phyloP scores from a whole-genome alignment of 352 stramenopile species.

The Globisporangium spiculum region DNA sequence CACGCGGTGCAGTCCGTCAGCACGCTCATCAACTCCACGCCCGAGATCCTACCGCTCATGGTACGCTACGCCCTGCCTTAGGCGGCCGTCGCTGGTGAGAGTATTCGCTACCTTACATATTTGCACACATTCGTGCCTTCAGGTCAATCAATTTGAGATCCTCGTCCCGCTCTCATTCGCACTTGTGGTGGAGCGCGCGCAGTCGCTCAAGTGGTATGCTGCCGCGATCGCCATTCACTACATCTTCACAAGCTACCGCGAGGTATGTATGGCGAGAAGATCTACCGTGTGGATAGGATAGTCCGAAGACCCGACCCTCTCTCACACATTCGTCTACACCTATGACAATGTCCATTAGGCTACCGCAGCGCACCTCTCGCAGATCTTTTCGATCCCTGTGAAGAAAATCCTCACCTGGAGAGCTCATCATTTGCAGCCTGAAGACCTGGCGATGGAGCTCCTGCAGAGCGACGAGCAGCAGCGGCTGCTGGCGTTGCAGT shows the following conservation, averaged over 20 bases:
- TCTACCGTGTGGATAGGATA: too few species aligned
- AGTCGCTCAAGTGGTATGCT: slow-evolving; percentile 64
- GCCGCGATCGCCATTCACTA: slow-evolving; percentile 51
- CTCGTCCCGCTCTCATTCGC: slow-evolving; percentile 58
- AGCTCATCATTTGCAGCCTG: background rate
- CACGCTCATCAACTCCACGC: slow-evolving; percentile 47
- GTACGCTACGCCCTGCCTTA: slow-evolving; percentile 16
- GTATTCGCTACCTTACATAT: background rate
- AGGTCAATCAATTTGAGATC: slow-evolving; percentile 31
- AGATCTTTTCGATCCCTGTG: slow-evolving; percentile 19
- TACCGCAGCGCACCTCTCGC: slow-evolving; percentile 17
- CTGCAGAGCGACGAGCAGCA: slow-evolving; percentile 37
- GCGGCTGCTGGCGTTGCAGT: slow-evolving; percentile 35
- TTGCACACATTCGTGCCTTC: too few species aligned
- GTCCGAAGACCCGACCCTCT: too few species aligned
- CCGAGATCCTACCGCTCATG: slow-evolving; percentile 35
- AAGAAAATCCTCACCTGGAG: slow-evolving; percentile 2
- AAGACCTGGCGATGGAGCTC: slow-evolving; percentile 30
- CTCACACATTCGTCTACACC: too few species aligned
- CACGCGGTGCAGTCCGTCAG: slow-evolving; percentile 43
- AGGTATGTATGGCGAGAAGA: slow-evolving; percentile 13
- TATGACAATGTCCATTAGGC: background rate
- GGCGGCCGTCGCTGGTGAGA: too few species aligned
- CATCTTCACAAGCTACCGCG: slow-evolving; percentile 30
- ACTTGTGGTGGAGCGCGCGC: slow-evolving; percentile 42